phyloP scores from a whole-genome alignment of 106 monocot genomes.

The Allium sativum region DNA sequence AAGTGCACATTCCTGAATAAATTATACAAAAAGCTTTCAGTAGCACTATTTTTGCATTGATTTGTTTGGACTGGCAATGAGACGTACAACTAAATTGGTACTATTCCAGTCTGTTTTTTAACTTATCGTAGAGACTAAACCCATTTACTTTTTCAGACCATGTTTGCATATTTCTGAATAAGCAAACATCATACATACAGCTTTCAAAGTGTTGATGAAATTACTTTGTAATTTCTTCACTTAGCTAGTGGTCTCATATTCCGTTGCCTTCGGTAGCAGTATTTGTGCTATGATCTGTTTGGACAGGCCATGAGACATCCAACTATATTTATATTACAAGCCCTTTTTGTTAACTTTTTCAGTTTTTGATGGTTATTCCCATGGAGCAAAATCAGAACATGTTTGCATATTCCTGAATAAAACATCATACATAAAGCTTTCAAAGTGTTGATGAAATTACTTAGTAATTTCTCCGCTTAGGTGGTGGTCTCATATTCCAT shows the following conservation, averaged over 20 bases:
- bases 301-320: constrained; percentile 23
- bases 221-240: constrained; percentile 6
- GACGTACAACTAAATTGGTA: no score
- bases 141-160: not conserved
- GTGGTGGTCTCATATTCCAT: no score
- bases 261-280: constrained; percentile 13
- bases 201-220: not conserved
- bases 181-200: constrained; percentile 16
- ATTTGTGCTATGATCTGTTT: constrained; percentile 9
- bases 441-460: not conserved
- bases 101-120: no score
- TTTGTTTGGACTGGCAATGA: no score
- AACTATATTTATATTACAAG: not conserved
- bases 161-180: constrained; percentile 19
- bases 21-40: constrained; percentile 4
- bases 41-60: no score
- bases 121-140: no score
- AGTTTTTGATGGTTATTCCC: no score
- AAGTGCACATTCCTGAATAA: constrained; percentile 15
- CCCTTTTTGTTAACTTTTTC: no score
- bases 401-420: constrained; percentile 9
- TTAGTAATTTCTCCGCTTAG: no score
- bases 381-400: not conserved
- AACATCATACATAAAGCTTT: not conserved
- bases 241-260: constrained; percentile 18